Evolutionary conservation across 257 asterid species (phyloP).

Genomic region (Solanum habrochaites): DNA sequence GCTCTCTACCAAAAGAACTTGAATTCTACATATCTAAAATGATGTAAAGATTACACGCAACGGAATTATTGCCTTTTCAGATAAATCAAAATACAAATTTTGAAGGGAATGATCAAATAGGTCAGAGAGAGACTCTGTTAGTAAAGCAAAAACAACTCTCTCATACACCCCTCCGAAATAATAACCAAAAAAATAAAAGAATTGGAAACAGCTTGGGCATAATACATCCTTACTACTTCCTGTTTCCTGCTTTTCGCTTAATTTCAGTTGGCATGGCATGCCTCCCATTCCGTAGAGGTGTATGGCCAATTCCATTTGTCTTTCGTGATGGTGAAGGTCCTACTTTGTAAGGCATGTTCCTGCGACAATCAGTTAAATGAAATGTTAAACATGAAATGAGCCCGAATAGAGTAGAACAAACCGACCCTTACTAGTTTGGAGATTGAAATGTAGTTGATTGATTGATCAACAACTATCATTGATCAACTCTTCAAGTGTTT

Average conservation of each 20-base stretch:
- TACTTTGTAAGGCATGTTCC: constrained; percentile 50
- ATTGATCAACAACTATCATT: not conserved
- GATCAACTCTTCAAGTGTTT: not conserved
- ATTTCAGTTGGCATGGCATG: constrained; percentile 27
- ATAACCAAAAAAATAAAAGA: constrained; percentile 9
- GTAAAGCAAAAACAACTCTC: constrained; percentile 13
- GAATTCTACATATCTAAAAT: not conserved
- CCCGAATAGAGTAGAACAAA: not conserved
- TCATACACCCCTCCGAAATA: constrained; percentile 14
- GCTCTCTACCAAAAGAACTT: not conserved
- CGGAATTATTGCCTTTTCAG: constrained; percentile 40
- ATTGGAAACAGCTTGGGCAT: constrained; percentile 3
- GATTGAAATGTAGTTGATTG: not conserved
- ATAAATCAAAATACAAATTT: constrained; percentile 8
- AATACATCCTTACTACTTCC: constrained; percentile 32
- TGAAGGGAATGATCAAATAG: not conserved
- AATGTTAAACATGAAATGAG: not conserved
- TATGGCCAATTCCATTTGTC: constrained; percentile 30
- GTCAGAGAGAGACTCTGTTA: not conserved
- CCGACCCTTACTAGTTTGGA: not conserved
- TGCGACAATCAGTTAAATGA: constrained; percentile 7
- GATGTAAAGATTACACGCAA: constrained; percentile 32
- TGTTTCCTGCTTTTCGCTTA: constrained; percentile 52
- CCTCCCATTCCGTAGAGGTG: constrained; percentile 40
- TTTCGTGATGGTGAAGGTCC: constrained; percentile 66